Evolutionary conservation across 1,284 basidiomycete genomes (phyloP), one percentile per base, ranked within the genome.

Genomic region (Schizophyllum amplum): DNA sequence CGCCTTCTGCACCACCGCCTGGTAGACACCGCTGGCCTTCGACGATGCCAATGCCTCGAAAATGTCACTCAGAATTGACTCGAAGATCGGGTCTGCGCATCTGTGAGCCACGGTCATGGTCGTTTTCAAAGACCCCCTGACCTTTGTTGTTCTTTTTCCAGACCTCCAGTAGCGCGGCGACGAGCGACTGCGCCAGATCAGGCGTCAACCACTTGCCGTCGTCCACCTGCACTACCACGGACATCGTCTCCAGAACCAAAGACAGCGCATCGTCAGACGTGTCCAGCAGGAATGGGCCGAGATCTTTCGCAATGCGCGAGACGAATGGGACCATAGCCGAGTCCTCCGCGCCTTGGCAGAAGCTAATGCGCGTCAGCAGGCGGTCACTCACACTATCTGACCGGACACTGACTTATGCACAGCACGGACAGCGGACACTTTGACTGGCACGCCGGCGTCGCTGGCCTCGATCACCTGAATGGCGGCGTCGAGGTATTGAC

Each of bases 391-490:
- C n/a, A n/a, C n/a, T n/a, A n/a, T n/a, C n/a, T n/a, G n/a, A n/a
- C n/a, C 42, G 11, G 17, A 6, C 4, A 66, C 65, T n/a, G n/a
- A 95, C 94, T 95, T 94, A 66, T 90, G 85, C 51, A 96, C 80
- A 1, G 94, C 93, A 69, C 92, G 91, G 33, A 98, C 88, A 15
- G 95, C 95, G 3, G 92, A 96, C 3, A 98, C 78, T 72, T 97
- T 98, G 67, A 98, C 90, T 0, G 93, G 90, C 17, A 93, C 79
- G 17, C 83, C 80, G 0, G 88, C 84, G 24, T 82, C 79, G 21
- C 68, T 66, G 0, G 84, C 79, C 67, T 94, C 91, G n/a, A 98
- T 79, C 1, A 92, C 92, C 48, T 86, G 81, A 25, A 96, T 79
- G 0, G 94, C 91, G 5, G 92, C 91, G 22, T 88, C 83, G 27